phyloP scores from a whole-genome alignment of 2,329 filamentous ascomycete genomes.

The Grosmannia serpens region DNA sequence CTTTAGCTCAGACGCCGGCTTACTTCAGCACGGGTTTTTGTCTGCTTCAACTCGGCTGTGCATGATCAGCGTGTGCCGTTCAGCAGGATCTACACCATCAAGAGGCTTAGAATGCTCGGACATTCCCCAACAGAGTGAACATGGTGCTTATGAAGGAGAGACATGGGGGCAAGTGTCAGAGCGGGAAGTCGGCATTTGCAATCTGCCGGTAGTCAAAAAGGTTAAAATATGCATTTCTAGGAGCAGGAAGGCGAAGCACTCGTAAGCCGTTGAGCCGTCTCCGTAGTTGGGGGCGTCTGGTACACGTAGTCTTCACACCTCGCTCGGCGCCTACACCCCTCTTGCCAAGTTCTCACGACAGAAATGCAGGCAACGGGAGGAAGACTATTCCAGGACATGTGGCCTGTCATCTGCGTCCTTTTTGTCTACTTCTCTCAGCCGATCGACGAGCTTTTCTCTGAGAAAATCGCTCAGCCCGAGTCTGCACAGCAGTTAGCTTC shows the following conservation, averaged over 20 bases:
- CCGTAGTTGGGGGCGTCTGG: too few species aligned
- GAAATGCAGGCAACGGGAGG: not conserved
- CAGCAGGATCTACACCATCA: not conserved
- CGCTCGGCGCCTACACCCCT: too few species aligned
- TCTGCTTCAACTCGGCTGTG: too few species aligned
- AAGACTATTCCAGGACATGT: constrained; percentile 6
- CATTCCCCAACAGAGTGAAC: not conserved
- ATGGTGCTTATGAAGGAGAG: not conserved
- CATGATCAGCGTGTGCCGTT: too few species aligned
- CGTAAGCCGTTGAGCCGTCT: not conserved
- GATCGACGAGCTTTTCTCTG: constrained; percentile 39
- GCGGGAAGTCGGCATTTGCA: not conserved
- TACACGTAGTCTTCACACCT: too few species aligned
- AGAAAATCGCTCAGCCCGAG: constrained; percentile 44
- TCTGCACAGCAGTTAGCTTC: constrained; percentile 19
- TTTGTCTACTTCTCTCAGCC: constrained; percentile 38
- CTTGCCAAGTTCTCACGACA: too few species aligned
- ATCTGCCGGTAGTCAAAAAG: not conserved
- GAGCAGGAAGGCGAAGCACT: not conserved
- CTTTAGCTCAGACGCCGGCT: not conserved
- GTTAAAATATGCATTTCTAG: too few species aligned
- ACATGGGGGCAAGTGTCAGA: not conserved
- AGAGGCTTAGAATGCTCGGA: not conserved
- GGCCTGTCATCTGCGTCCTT: constrained; percentile 15
- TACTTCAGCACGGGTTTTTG: too few species aligned